These are phyloP conservation scores for Aureobasidium sp. DNA, from an alignment of 2,329 filamentous ascomycete genomes.

Conservation along the genomic window DNA sequence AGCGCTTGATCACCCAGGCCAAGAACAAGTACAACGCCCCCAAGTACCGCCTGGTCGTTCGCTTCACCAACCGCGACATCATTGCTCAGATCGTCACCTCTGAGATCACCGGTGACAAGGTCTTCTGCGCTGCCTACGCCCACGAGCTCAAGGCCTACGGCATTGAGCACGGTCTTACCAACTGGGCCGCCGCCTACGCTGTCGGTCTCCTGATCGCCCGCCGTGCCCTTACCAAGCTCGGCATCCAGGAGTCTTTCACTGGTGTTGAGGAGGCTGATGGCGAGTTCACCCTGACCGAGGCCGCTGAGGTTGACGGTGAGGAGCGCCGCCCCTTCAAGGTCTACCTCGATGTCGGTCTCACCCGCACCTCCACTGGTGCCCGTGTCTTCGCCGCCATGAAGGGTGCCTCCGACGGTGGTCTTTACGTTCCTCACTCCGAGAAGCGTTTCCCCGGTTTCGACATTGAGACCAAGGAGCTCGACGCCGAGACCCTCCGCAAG, in stretches of 20 bases:
- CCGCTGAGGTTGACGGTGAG: conserved; percentile 80
- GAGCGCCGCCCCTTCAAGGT: conserved; percentile 96
- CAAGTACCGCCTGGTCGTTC: conserved; percentile 99
- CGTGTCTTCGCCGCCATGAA: conserved; percentile 99
- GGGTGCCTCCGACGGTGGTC: conserved; percentile 96
- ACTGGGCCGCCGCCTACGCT: conserved; percentile 97
- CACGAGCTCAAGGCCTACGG: conserved; percentile 98
- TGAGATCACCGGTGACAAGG: conserved; percentile 96
- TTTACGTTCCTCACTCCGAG: conserved; percentile 96
- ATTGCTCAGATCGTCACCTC: conserved; percentile 95
- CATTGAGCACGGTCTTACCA: conserved; percentile 97
- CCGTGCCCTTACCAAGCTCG: conserved; percentile 94
- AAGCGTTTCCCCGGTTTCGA: conserved; percentile 99
- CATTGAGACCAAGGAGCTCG: conserved; percentile 95
- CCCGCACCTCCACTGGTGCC: conserved; percentile 94
- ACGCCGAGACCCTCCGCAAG: conserved; percentile 92
- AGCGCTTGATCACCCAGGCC: conserved; percentile 98
- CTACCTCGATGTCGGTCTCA: conserved; percentile 95
- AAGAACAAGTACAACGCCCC: conserved; percentile 99
- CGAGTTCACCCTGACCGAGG: conserved; percentile 94
- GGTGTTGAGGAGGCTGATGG: conserved; percentile 97
- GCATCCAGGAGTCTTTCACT: conserved; percentile 82
- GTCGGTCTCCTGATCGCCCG: conserved; percentile 95
- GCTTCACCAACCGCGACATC: conserved; percentile 80
- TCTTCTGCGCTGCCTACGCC: conserved; percentile 84